Evolutionary conservation across 2,329 filamentous ascomycete species (phyloP).

Genomic region (Pyricularia grisea): DNA sequence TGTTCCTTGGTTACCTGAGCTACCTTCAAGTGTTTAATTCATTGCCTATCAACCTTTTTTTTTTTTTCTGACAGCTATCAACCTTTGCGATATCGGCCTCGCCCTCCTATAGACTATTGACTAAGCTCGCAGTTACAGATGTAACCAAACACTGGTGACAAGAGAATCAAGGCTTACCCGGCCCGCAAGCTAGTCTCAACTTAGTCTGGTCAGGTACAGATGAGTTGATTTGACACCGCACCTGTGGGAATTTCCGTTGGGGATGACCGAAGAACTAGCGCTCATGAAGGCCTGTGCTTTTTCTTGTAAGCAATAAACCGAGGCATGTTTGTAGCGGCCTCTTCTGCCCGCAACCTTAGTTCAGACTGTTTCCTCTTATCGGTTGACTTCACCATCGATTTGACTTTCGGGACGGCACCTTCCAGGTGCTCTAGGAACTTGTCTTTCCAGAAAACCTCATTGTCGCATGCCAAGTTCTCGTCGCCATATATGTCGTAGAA

Average conservation of each 20-base stretch:
- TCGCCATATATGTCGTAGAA: constrained; percentile 60
- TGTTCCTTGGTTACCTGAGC: background rate
- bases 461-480: constrained; percentile 47
- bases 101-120: too few relatives aligned
- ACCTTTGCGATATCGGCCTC: too few relatives aligned
- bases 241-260: background rate
- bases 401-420: constrained; percentile 40
- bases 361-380: constrained; percentile 50
- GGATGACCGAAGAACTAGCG: background rate
- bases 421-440: constrained; percentile 51
- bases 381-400: constrained; percentile 47
- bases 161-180: background rate
- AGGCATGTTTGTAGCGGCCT: constrained; percentile 48
- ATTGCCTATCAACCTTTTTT: background rate
- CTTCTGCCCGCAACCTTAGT: constrained; percentile 49
- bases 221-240: background rate
- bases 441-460: constrained; percentile 54
- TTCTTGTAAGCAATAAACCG: constrained; percentile 58
- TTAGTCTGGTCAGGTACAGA: background rate
- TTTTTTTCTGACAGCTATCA: background rate
- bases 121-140: too few relatives aligned
- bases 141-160: too few relatives aligned
- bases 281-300: constrained; percentile 28
- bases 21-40: background rate
- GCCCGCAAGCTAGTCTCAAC: background rate